These are phyloP conservation scores for Cryptosporidium parvum DNA, from an alignment of 169 alveolate genomes.

Conservation along the genomic window DNA sequence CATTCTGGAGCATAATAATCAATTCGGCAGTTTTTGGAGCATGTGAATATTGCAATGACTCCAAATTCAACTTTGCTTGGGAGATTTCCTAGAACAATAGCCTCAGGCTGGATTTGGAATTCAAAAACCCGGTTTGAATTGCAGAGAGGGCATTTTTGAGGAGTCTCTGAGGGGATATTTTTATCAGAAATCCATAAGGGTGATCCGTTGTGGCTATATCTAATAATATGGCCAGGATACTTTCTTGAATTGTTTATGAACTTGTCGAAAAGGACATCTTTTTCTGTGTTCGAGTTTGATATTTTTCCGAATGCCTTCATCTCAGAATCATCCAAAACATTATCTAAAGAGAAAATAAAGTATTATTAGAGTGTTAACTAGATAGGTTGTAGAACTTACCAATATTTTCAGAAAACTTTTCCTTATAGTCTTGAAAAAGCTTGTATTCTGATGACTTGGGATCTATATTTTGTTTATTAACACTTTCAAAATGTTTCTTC, in stretches of 20 bases:
- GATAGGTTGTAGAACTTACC: conserved; percentile 32
- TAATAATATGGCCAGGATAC: conserved; percentile 41
- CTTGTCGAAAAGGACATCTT: conserved; percentile 31
- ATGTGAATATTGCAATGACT: conserved; percentile 45
- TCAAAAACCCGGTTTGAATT: conserved; percentile 38
- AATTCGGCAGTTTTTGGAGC: conserved; percentile 39
- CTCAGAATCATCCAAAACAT: conserved; percentile 65
- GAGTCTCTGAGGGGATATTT: conserved; percentile 1
- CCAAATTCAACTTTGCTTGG: conserved; percentile 40
- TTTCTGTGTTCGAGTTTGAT: background rate
- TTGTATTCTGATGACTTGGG: conserved; percentile 28
- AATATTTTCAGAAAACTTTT: conserved; percentile 22
- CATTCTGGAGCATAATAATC: conserved; percentile 41
- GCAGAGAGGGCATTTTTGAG: conserved; percentile 46
- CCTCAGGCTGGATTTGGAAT: conserved; percentile 68
- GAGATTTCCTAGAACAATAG: conserved; percentile 44
- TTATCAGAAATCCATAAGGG: conserved; percentile 65
- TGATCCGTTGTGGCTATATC: conserved; percentile 36
- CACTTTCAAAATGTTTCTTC: conserved; percentile 8
- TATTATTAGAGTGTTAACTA: background rate
- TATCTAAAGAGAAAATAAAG: conserved; percentile 20
- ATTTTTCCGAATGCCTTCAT: conserved; percentile 58
- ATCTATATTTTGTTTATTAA: background rate
- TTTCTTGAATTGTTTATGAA: conserved; percentile 32
- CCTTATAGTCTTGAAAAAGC: conserved; percentile 17